Conservation (phyloP, 495 filamentous ascomycete genomes). For the Gamarada debralockiae region DNA sequence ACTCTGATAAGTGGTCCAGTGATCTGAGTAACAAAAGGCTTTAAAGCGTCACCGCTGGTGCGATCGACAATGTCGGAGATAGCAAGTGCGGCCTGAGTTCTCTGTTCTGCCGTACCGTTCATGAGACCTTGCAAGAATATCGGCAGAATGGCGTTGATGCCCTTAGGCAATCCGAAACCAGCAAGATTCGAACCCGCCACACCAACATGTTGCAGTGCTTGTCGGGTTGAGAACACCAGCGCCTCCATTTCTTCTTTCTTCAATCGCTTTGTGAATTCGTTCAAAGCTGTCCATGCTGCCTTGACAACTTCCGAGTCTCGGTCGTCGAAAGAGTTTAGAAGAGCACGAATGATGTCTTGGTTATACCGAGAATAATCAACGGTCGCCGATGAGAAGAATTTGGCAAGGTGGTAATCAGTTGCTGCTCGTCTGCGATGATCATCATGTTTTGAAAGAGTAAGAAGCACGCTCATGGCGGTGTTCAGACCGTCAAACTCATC, state of each 20-base stretch:
- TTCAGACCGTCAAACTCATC: constrained; percentile 96
- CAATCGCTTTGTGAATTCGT: constrained; percentile 78
- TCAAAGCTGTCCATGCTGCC: constrained; percentile 86
- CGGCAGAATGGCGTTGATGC: constrained; percentile 92
- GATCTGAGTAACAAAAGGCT: constrained; percentile 94
- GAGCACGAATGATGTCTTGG: constrained; percentile 83
- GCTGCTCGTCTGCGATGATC: constrained; percentile 78
- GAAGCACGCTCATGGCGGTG: constrained; percentile 86
- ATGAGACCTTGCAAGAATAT: constrained; percentile 98
- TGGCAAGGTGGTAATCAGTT: constrained; percentile 77
- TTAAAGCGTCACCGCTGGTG: constrained; percentile 76
- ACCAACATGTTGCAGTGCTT: constrained; percentile 80
- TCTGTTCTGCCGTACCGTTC: constrained; percentile 89
- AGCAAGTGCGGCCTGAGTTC: constrained; percentile 84
- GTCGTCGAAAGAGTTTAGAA: constrained; percentile 91
- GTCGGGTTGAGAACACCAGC: constrained; percentile 80
- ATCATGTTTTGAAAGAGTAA: constrained; percentile 83
- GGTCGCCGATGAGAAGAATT: constrained; percentile 78
- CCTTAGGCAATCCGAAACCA: constrained; percentile 92
- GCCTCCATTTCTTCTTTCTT: constrained; percentile 98
- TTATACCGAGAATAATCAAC: constrained; percentile 93
- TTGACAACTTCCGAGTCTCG: constrained; percentile 81
- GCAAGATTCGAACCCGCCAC: constrained; percentile 79
- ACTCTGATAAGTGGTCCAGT: constrained; percentile 96
- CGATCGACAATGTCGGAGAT: constrained; percentile 95